Evolutionary conservation across 2,329 filamentous ascomycete species (phyloP), one percentile per base, ranked within the genome.

Genomic region (Proliferodiscus dingleyae): DNA sequence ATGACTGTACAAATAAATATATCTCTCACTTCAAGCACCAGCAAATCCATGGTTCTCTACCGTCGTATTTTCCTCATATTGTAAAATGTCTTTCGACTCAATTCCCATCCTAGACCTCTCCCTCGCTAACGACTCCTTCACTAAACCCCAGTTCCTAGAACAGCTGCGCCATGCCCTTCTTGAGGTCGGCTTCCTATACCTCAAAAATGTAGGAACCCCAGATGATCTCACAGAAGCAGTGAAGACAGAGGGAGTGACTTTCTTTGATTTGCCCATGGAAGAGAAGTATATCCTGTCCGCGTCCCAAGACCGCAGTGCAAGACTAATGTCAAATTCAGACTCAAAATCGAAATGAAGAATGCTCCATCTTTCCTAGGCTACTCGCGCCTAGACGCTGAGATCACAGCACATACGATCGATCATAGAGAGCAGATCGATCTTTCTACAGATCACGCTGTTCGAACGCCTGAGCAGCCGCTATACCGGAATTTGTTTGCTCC

Each of bases 371-470:
- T 88, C 65, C 71, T 88, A 15, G 83, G 83, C 46, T 85, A 85
- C 66, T 83, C 80, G 23, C 74, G 72, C 19, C 75, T 85, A 43
- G 76, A 77, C 3, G 79, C 80, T 52, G 82, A 85, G 62, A 75
- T 84, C 59, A 95, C 89, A 4, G 87, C 86, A 16, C 80, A 83
- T 54, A 76, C 78, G 40, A 75, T 80, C 57, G 89, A 95, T 67
- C 85, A 89, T 71, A 77, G 89, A 41, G 89, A 95, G 64, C 89
- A 95, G 64, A 83, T 94, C 51, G 89, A 95, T 65, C 76, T 95
- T 41, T 88, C 86, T 0, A 94, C 89, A 0, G 81, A 87, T 42
- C 87, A 93, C 57, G 71, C 81, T 0, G 40, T 84, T 1, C 87
- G 85, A 0, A 67, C 66, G 1, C 72, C 81, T 0, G 69, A 68